Conservation (phyloP, 495 filamentous ascomycete species). For the Usnea hakonensis region DNA sequence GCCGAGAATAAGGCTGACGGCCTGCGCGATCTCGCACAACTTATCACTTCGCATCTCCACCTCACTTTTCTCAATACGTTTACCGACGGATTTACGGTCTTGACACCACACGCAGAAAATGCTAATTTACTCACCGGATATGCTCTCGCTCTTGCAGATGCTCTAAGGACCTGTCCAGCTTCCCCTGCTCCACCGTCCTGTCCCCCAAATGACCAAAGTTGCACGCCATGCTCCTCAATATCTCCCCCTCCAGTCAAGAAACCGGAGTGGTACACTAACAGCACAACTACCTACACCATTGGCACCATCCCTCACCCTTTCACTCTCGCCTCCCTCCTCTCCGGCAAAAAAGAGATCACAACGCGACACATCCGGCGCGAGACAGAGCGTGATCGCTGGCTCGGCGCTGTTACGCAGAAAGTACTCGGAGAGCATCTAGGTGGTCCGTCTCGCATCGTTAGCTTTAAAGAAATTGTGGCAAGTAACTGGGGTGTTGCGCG, state of each 20-base stretch:
- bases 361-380: constrained; percentile 64
- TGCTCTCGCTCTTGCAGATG: constrained; percentile 59
- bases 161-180: constrained; percentile 63
- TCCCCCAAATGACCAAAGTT: constrained; percentile 70
- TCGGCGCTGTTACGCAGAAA: constrained; percentile 62
- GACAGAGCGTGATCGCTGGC: constrained; percentile 73
- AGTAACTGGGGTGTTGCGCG: constrained; percentile 48
- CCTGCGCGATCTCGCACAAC: constrained; percentile 53
- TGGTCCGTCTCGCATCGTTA: constrained; percentile 54
- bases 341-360: constrained; percentile 46
- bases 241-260: constrained; percentile 51
- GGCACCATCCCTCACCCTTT: constrained; percentile 86
- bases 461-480: constrained; percentile 78
- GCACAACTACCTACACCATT: constrained; percentile 63
- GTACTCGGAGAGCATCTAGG: constrained; percentile 53
- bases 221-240: constrained; percentile 60
- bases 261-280: constrained; percentile 52
- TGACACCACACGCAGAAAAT: constrained; percentile 67
- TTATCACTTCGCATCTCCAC: constrained; percentile 85
- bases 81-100: constrained; percentile 61
- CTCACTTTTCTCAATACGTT: constrained; percentile 77
- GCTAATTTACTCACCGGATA: constrained; percentile 64
- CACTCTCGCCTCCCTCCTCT: constrained; percentile 60
- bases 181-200: constrained; percentile 69
- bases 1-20: constrained; percentile 46